phyloP scores from a whole-genome alignment of 2,329 filamentous ascomycete genomes.

The Colletotrichum sidae region DNA sequence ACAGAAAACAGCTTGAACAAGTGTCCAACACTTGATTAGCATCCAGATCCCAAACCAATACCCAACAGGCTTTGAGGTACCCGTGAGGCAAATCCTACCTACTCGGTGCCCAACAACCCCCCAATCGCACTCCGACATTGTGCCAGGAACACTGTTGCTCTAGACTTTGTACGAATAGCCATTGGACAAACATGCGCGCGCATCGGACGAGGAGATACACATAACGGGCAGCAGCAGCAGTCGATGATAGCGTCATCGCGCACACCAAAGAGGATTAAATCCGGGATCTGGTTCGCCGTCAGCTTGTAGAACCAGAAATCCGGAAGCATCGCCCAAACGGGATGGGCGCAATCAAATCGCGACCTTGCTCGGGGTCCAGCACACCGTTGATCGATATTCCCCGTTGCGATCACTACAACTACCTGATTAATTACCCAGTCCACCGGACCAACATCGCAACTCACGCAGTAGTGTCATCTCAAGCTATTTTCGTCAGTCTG shows the following conservation, averaged over 20 bases:
- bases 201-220: background rate
- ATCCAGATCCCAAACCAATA: constrained; percentile 18
- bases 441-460: no score
- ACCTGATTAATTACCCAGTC: no score
- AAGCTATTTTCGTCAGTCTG: constrained; percentile 12
- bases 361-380: no score
- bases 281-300: constrained; percentile 17
- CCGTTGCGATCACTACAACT: no score
- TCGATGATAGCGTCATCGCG: constrained; percentile 26
- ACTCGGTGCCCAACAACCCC: no score
- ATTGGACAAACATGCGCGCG: background rate
- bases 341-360: background rate
- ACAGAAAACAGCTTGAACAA: background rate
- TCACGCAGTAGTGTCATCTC: no score
- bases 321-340: constrained; percentile 20
- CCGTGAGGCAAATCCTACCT: constrained; percentile 22
- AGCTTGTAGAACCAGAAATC: constrained; percentile 18
- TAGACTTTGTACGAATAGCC: no score
- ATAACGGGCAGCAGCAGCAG: constrained; percentile 1
- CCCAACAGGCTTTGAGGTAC: constrained; percentile 34
- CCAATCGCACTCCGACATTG: no score
- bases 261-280: constrained; percentile 9
- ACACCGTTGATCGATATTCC: no score
- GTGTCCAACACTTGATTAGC: constrained; percentile 18
- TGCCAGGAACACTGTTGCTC: background rate